Evolutionary conservation across 1,139 yeast genomes (phyloP), one percentile per base, ranked within the genome.

Genomic region (Magnusiomyces fungicola): DNA sequence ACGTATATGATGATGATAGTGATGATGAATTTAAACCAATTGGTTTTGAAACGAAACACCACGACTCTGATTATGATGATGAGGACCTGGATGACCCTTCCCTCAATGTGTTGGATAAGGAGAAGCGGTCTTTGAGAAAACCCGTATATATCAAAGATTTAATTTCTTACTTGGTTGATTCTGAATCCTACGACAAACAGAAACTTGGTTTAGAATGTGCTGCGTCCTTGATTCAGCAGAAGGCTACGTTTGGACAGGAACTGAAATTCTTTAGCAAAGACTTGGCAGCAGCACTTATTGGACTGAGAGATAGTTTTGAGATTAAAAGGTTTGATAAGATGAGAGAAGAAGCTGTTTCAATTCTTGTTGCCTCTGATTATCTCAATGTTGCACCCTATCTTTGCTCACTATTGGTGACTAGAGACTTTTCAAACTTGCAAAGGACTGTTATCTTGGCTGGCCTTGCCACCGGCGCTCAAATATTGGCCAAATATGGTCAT

Each of bases 401-500:
- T 2, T 66, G 75, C 30, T 60, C 66, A 30, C 60, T 78, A 39
- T 66, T 82, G 27, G 65, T 73, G 3, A 65, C 72, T 0, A 89
- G 87, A 0, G 94, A 83, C 60, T 80, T 79, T 57, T 81, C 88
- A 0, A 66, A 83, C 19, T 83, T 79, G 55, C 82, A 78, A 54
- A 64, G 90, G 43, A 69, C 82, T 61, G 64, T 71, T 49, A 69
- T 82, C 21, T 63, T 83, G 29, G 72, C 84, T 1, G 68, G 80
- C 0, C 60, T 81, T 16, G 78, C 83, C 0, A 64, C 81, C 37
- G 76, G 81, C 3, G 76, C 79, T 1, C 51, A 56, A 21, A 27
- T 29, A 10, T 29, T 51, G 43, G 32, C 43, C 43, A 34, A 18
- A 3, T 34, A 16, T 10, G 39, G 39, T n/a, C 22, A 14, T 14